phyloP scores from a whole-genome alignment of 768 basidiomycete genomes.

The Auriculariales sp. region DNA sequence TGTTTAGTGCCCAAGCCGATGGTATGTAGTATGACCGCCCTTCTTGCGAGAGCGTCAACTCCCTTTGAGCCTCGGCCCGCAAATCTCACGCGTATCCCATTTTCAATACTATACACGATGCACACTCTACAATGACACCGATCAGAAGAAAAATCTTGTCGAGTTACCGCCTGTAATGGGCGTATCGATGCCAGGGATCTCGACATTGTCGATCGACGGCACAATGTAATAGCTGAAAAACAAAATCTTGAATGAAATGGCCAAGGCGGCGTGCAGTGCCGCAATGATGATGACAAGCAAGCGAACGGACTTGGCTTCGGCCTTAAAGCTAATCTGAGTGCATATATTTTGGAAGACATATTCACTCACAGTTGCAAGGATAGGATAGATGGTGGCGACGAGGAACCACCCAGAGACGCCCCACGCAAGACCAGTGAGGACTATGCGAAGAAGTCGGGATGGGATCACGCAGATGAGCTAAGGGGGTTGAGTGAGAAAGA shows the following conservation, averaged over 20 bases:
- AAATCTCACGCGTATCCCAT: no score
- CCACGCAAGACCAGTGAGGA: conserved; percentile 57
- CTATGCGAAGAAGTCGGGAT: conserved; percentile 69
- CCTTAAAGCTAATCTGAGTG: conserved; percentile 25
- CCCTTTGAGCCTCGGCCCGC: no score
- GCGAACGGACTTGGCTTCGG: conserved; percentile 75
- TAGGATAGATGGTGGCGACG: conserved; percentile 71
- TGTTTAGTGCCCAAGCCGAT: no score
- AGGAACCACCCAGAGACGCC: conserved; percentile 81
- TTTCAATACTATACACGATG: no score
- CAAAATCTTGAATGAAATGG: conserved; percentile 71
- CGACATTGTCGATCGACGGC: conserved; percentile 20
- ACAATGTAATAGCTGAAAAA: conserved; percentile 51
- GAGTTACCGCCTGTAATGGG: not conserved
- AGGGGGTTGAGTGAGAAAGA: not conserved
- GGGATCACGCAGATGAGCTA: conserved; percentile 81
- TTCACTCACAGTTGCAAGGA: conserved; percentile 70
- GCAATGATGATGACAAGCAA: conserved; percentile 68
- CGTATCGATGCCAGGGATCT: not conserved
- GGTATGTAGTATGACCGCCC: no score
- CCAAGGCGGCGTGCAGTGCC: conserved; percentile 61
- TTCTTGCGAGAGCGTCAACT: no score
- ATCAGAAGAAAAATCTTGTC: not conserved
- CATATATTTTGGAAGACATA: no score
- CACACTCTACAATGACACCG: no score